Base-by-base conservation (phyloP, 169 alveolate species). In the Plasmodium vivax region DNA sequence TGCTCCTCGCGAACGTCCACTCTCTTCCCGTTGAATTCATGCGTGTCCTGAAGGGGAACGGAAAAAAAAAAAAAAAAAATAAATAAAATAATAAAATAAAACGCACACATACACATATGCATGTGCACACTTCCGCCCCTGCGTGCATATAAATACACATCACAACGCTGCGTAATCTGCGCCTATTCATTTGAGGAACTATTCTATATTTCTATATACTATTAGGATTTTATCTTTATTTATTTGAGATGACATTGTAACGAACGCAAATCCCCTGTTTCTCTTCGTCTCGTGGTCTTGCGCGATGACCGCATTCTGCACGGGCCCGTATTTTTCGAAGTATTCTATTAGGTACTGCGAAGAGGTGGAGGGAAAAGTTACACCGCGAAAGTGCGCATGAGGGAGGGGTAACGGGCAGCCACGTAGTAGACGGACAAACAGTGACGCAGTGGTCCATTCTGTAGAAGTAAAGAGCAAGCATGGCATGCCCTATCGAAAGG, bases 201-300 rank as follows among this genome's bases (percentile, higher is more conserved):
- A 16, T 34, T 74, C 30, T 75, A 74, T 77, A 85, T 85, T 51
- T 41, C 80, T 71, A 38, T 74, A 38, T 85, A 85, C 93, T 58
- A 14, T 75, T 85, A 85, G 82, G 62, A 85, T 85, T 54, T 51
- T 75, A 71, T 85, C 93, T 75, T 56, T 85, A 54, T 85, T 85
- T 47, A 85, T 85, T 51, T 85, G 93, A 23, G 93, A 85, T 51
- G 85, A 75, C 93, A 85, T 85, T 32, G 93, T 85, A n/a, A 85
- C 93, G 68, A 85, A 85, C 54, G 93, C 93, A 85, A 85, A 85
- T 77, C 93, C 93, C 68, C 93, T 47, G 80, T 85, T 85, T 41
- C 93, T 85, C 68, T 85, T 85, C 41, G 93, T 85, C 41, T 85
- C 93, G 54, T 85, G 93, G 23, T 85, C 93, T 85, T 85, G 93